Conservation (phyloP, 441 rosid species). For the Cnidoscolus chayamansa region DNA sequence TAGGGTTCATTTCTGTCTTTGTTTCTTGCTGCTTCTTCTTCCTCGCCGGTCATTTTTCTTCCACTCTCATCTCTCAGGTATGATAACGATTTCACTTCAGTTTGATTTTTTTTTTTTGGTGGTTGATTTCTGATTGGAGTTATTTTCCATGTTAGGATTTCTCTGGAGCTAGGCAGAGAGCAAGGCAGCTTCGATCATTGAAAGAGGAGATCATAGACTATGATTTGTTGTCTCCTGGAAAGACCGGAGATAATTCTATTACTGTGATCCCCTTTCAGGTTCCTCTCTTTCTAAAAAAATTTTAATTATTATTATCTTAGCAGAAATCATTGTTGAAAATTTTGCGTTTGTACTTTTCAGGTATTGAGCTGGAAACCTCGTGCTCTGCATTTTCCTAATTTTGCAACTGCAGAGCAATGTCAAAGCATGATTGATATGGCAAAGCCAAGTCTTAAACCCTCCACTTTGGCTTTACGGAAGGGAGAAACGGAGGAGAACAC, state of each 20-base stretch:
- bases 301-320: not conserved
- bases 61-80: constrained; percentile 47
- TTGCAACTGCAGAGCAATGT: constrained; percentile 60
- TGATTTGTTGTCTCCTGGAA: constrained; percentile 36
- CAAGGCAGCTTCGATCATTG: constrained; percentile 36
- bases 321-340: not conserved
- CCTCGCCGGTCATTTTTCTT: constrained; percentile 44
- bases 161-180: constrained; percentile 16
- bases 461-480: constrained; percentile 49
- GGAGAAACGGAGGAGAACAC: constrained; percentile 48
- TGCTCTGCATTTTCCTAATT: constrained; percentile 51
- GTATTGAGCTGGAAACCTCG: constrained; percentile 75
- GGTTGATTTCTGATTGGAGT: not conserved
- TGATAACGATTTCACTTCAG: not conserved
- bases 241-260: constrained; percentile 50
- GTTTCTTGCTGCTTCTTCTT: constrained; percentile 48
- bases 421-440: constrained; percentile 43
- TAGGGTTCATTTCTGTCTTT: constrained; percentile 34
- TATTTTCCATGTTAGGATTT: constrained; percentile 20
- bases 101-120: not conserved
- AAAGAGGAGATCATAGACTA: constrained; percentile 24
- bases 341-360: constrained; percentile 25
- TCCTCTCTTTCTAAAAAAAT: not conserved
- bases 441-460: constrained; percentile 47
- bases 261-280: constrained; percentile 64